A percentile compares a stretch with the other conserved stretches of the same genome.
These are phyloP conservation scores for Phialophora expanda DNA, from an alignment of 2,329 filamentous ascomycete genomes.

Conservation along the genomic window DNA sequence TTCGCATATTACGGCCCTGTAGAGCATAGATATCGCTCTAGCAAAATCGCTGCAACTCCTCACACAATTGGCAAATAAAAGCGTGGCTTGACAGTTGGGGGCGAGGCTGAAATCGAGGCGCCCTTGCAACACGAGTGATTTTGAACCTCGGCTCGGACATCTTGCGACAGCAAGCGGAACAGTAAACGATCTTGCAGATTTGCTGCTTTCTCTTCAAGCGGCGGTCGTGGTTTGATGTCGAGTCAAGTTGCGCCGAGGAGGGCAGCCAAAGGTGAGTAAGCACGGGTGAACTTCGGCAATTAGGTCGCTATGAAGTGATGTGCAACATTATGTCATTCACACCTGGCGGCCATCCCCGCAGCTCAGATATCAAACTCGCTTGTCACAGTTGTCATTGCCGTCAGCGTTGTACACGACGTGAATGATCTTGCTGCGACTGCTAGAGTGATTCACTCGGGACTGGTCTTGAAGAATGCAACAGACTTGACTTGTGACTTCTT, in stretches of 20 bases:
- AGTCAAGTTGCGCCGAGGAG: neutral
- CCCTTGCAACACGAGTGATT: too few relatives aligned
- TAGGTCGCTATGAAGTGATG: neutral
- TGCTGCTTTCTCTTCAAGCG: neutral
- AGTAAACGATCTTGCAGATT: neutral
- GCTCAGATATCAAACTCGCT: constrained; percentile 3
- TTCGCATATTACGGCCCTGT: too few relatives aligned
- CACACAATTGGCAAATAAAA: too few relatives aligned
- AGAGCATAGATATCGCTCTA: too few relatives aligned
- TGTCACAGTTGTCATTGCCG: neutral
- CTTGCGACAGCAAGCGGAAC: neutral
- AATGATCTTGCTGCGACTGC: neutral
- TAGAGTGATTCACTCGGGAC: neutral
- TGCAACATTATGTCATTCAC: constrained; percentile 1
- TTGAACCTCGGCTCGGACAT: neutral
- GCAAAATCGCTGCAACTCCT: too few relatives aligned
- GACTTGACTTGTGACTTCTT: neutral
- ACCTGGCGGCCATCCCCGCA: neutral
- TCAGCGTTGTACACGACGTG: neutral
- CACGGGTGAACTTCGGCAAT: neutral
- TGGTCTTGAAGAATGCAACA: neutral
- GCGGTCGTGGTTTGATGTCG: neutral
- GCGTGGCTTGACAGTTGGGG: too few relatives aligned
- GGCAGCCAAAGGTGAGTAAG: neutral
- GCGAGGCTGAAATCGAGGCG: too few relatives aligned